These are phyloP conservation scores for Silene conica DNA, from an alignment of 148 eudicot genomes.

Conservation along the genomic window DNA sequence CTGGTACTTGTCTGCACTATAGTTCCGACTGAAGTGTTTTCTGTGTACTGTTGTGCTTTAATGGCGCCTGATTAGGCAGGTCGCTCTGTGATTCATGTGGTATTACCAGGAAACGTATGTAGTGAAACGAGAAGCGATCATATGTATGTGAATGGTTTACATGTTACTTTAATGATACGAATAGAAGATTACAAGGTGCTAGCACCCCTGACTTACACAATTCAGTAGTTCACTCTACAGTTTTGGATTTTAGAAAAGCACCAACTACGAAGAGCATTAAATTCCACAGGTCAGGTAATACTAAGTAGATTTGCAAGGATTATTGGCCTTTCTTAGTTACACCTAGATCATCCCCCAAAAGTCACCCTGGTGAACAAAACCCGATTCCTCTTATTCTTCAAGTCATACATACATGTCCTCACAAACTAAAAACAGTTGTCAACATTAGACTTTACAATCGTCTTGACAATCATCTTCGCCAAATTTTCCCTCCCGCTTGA, in stretches of 20 bases:
- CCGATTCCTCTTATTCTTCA: slow-evolving; percentile 13
- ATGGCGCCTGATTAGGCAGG: not conserved
- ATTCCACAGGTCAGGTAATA: slow-evolving; percentile 3
- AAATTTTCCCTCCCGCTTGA: slow-evolving; percentile 47
- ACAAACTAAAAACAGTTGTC: not conserved
- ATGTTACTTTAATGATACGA: not conserved
- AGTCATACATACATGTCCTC: slow-evolving; percentile 12
- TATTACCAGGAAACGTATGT: not conserved
- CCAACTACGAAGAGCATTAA: slow-evolving; percentile 12
- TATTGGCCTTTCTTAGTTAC: slow-evolving; percentile 5
- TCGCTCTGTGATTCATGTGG: not conserved
- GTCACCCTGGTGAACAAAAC: slow-evolving; percentile 7
- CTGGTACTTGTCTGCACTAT: no score
- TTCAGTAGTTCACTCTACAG: slow-evolving; percentile 10
- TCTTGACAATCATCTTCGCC: slow-evolving; percentile 28
- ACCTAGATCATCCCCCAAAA: slow-evolving; percentile 1
- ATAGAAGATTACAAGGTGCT: slow-evolving; percentile 3
- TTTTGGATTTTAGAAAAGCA: slow-evolving; percentile 9
- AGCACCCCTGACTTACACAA: slow-evolving; percentile 17
- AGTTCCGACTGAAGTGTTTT: not conserved
- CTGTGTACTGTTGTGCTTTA: not conserved
- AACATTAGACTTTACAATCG: slow-evolving; percentile 23
- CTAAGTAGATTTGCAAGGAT: slow-evolving; percentile 6
- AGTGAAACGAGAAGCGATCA: not conserved
- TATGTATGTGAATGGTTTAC: not conserved